Percentiles rank a stretch among this genome's conserved stretches.
Conservation (phyloP, 2,329 filamentous ascomycete genomes). For the Leptographium flavum region DNA sequence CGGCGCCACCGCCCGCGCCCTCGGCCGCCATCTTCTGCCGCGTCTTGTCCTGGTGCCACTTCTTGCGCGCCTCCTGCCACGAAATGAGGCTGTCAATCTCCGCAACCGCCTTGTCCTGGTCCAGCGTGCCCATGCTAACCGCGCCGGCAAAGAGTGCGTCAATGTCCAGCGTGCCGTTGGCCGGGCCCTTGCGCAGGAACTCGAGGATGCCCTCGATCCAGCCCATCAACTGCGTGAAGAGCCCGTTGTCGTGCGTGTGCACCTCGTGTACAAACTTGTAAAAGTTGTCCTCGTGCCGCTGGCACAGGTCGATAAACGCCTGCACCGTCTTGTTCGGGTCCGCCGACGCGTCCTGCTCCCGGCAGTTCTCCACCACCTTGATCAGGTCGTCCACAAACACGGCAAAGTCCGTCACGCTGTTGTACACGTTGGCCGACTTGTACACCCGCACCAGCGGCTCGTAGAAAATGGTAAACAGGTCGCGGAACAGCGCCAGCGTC, state of each 20-base stretch:
- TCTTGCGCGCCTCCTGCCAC: constrained; percentile 92
- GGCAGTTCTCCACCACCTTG: constrained; percentile 50
- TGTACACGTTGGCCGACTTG: constrained; percentile 97
- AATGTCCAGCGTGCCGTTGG: constrained; percentile 78
- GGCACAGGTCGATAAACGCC: constrained; percentile 92
- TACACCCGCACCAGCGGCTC: constrained; percentile 94
- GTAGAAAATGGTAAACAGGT: constrained; percentile 97
- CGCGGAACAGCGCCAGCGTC: constrained; percentile 90
- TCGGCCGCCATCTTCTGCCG: constrained; percentile 97
- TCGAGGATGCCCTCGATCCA: constrained; percentile 95
- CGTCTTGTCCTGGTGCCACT: constrained; percentile 97
- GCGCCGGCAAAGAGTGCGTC: constrained; percentile 83
- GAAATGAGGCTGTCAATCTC: constrained; percentile 80
- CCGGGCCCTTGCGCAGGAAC: constrained; percentile 77
- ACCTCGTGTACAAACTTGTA: constrained; percentile 99
- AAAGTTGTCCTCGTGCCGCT: constrained; percentile 88
- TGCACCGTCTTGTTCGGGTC: constrained; percentile 98
- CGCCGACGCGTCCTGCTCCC: constrained; percentile 69
- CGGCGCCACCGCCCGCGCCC: constrained; percentile 22
- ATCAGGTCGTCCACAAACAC: constrained; percentile 89
- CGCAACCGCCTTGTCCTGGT: constrained; percentile 55
- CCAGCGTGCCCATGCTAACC: constrained; percentile 49
- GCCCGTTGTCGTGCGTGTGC: constrained; percentile 87
- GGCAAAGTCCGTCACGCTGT: constrained; percentile 91
- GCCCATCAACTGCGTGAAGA: constrained; percentile 91